Evolutionary conservation across 495 filamentous ascomycete genomes (phyloP), one percentile per base, ranked within the genome.

Genomic region (Penicillium verhagenii): DNA sequence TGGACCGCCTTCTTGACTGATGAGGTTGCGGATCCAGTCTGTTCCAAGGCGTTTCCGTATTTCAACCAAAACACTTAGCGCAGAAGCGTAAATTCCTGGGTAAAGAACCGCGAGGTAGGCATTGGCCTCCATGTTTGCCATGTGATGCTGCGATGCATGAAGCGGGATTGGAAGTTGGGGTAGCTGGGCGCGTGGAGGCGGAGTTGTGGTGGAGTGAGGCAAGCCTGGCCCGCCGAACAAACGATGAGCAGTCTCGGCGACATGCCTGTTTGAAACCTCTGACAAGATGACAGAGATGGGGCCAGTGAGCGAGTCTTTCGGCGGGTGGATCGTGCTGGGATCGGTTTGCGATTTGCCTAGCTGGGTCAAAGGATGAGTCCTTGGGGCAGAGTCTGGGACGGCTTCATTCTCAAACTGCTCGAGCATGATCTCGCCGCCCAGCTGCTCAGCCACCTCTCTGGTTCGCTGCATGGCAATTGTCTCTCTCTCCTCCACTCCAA

Each of bases 61-160:
- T 73, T 98, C 94, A 0, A 89, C 87, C 26, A 98, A 61, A 7
- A 84, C 77, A 57, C 88, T 89, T 69, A 87, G 82, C 0, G 82
- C 68, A 7, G 88, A 79, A 1, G 92, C 85, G 66, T 96, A 96
- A 50, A 87, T 79, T 1, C 85, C 88, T 1, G 94, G 93, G 64
- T 96, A 84, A 10, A 95, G 77, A 7, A 84, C 83, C 4, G 91
- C 83, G 23, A 96, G 60, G 59, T 84, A 97, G 3, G 85, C 81
- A 76, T 96, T 90, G n/a, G 85, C 88, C 64, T 96, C 89, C 71
- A 96, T 93, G 24, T 90, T 84, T 4, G 76, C 76, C 90, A 97
- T 95, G 25, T 74, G 73, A 49, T 80, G 74, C 50, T 94, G 86
- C 4, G 79, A 78, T 2, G 90, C 86, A 58, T 86, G 79, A 18